Conservation (phyloP, 495 filamentous ascomycete species). For the Penicillium nucicola region DNA sequence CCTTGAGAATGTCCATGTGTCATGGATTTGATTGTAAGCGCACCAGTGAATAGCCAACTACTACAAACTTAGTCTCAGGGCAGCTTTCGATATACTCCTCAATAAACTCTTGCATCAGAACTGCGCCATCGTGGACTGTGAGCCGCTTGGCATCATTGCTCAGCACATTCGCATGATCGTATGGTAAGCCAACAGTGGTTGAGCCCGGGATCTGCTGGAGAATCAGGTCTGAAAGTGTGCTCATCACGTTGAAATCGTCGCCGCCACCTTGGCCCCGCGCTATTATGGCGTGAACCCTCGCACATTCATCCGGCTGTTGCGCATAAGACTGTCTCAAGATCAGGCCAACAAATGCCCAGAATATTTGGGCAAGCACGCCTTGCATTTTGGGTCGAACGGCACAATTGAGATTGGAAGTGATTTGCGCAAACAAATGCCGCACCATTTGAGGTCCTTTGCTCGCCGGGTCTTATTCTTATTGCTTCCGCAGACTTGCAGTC, state of each 20-base stretch:
- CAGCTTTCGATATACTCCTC: slow-evolving; percentile 19
- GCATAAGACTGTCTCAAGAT: slow-evolving; percentile 3
- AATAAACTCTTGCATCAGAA: slow-evolving; percentile 26
- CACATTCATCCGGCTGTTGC: slow-evolving; percentile 18
- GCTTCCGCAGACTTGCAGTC: not conserved
- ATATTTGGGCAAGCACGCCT: slow-evolving; percentile 12
- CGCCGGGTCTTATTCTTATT: not conserved
- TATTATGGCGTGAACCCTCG: slow-evolving; percentile 26
- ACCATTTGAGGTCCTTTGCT: not conserved
- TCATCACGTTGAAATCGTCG: slow-evolving; percentile 28
- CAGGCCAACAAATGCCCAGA: not conserved
- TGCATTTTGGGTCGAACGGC: not conserved
- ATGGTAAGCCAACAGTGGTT: slow-evolving; percentile 22
- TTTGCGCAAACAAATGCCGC: not conserved
- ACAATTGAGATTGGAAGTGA: not conserved
- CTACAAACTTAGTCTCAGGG: slow-evolving; percentile 19
- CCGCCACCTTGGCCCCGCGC: slow-evolving; percentile 23
- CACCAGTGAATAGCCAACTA: slow-evolving; percentile 27
- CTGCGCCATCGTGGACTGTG: slow-evolving; percentile 15
- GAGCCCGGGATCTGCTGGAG: slow-evolving; percentile 24
- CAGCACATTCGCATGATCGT: slow-evolving; percentile 12
- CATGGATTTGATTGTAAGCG: not conserved
- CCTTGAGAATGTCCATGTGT: not conserved
- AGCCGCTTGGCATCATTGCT: slow-evolving; percentile 8
- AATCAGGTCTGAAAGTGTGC: slow-evolving; percentile 20